Evolutionary conservation across 2,329 filamentous ascomycete genomes (phyloP).

Genomic region (Aspergillus phoenicis): DNA sequence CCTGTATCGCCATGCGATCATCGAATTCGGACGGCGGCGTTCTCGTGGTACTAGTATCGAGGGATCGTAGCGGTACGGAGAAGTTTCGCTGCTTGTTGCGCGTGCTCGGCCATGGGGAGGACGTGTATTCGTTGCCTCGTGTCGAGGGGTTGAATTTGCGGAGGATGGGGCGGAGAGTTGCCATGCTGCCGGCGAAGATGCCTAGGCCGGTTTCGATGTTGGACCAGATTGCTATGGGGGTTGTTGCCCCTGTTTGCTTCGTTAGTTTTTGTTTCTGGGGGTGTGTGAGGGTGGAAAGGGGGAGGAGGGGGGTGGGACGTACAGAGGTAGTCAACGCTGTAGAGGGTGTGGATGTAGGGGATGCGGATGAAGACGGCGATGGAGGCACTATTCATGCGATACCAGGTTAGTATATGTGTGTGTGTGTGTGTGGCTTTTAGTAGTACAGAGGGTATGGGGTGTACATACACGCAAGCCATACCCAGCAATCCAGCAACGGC

Average conservation of each 20-base stretch:
- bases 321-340: constrained; percentile 24
- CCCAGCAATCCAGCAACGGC: constrained; percentile 23
- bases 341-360: constrained; percentile 19
- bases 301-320: neutral
- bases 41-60: neutral
- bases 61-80: neutral
- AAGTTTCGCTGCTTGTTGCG: neutral
- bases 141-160: constrained; percentile 4
- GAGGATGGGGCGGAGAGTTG: constrained; percentile 24
- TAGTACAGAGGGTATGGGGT: neutral
- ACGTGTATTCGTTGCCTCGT: neutral
- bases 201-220: constrained; percentile 27
- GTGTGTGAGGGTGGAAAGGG: neutral
- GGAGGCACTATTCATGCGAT: constrained; percentile 18
- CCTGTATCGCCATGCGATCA: neutral
- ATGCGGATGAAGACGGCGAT: constrained; percentile 24
- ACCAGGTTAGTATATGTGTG: neutral
- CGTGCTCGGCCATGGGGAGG: neutral
- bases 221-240: constrained; percentile 26
- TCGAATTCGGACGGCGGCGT: no score
- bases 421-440: no score
- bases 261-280: neutral
- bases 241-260: constrained; percentile 15
- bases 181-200: constrained; percentile 26
- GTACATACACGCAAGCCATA: constrained; percentile 26